Percentiles rank a stretch among this genome's conserved stretches.
phyloP scores from a whole-genome alignment of 2,329 filamentous ascomycete genomes.

The Phoma sp. region DNA sequence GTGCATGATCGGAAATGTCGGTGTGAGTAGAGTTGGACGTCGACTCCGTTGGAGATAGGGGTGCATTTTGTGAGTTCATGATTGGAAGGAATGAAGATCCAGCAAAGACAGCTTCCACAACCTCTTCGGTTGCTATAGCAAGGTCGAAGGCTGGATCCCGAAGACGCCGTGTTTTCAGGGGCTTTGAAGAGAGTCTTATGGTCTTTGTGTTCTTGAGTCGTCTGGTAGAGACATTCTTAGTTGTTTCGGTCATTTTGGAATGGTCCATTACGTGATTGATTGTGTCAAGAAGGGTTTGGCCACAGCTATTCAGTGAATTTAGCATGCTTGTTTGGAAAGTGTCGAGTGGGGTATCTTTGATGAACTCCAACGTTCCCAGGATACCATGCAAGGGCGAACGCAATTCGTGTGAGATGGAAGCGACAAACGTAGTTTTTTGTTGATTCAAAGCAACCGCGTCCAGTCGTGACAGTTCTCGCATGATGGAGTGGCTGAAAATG shows the following conservation, averaged over 20 bases:
- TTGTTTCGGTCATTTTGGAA: conserved; percentile 34
- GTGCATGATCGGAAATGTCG: not conserved
- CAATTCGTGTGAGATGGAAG: conserved; percentile 62
- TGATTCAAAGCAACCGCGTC: conserved; percentile 56
- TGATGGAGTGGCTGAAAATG: conserved; percentile 58
- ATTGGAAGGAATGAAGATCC: conserved; percentile 44
- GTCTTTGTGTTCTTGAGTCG: conserved; percentile 38
- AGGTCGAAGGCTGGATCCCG: conserved; percentile 32
- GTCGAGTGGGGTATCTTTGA: conserved; percentile 54
- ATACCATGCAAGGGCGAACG: conserved; percentile 52
- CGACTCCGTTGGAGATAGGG: conserved; percentile 13
- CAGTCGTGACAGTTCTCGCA: conserved; percentile 63
- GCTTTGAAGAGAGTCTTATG: conserved; percentile 40
- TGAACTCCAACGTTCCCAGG: conserved; percentile 57
- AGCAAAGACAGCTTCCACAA: conserved; percentile 35
- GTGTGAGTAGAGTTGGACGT: conserved; percentile 2
- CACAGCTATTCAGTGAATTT: conserved; percentile 53
- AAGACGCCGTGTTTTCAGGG: conserved; percentile 30
- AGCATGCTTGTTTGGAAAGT: conserved; percentile 56
- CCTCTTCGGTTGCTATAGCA: conserved; percentile 30
- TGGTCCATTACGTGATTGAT: conserved; percentile 46
- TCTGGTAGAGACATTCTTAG: conserved; percentile 49
- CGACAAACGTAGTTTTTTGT: conserved; percentile 61
- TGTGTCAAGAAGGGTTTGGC: conserved; percentile 59
- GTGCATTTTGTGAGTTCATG: conserved; percentile 14